Evolutionary conservation across 495 filamentous ascomycete genomes (phyloP), one percentile per base, ranked within the genome.

Genomic region (Tirmania nivea): DNA sequence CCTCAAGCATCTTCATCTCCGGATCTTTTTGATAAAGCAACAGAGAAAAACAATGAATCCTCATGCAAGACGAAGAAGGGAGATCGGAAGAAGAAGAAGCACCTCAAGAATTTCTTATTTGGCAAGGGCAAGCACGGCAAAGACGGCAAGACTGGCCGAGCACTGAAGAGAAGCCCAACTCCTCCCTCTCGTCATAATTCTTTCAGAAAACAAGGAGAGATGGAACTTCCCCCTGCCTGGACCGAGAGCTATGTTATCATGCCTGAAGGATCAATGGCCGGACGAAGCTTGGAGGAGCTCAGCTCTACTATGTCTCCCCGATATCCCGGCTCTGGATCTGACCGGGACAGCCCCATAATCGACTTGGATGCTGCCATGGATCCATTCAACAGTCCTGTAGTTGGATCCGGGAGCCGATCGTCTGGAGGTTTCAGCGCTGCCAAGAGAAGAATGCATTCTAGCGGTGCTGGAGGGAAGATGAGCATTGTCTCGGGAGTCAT

Each of bases 341-440:
- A 50, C 2, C 3, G 48, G n/a, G 62, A 61, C 17, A 86, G 79
- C 59, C 84, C 82, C 6, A 77, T 94, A 55, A 89, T 97, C 52
- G 90, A 97, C 68, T 70, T 97, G 42, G 90, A 97, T 71, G 90
- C 88, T 36, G 90, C 89, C n/a, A 70, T 97, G 10, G 85, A 85
- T 2, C 87, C 90, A 0, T 93, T 93, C 68, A 87, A 90, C 61
- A 89, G 84, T 1, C 85, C 86, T 4, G 39, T 19, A 8, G 14
- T 45, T 19, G 39, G 39, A 45, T 45, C 39, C 9, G 39, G 14
- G 9, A 69, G 75, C 55, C 73, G 71, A 58, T 69, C 66, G 51
- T 75, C 75, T 57, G 65, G 72, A 14, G 74, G 69, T 45, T 77
- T 73, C 50, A 78, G 74, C 25, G 79, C 75, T 11, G 68, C 73